Percentiles rank a stretch among this genome's conserved stretches.
Evolutionary conservation across 1,139 yeast genomes (phyloP).

Genomic region (Lodderomyces beijingensis): DNA sequence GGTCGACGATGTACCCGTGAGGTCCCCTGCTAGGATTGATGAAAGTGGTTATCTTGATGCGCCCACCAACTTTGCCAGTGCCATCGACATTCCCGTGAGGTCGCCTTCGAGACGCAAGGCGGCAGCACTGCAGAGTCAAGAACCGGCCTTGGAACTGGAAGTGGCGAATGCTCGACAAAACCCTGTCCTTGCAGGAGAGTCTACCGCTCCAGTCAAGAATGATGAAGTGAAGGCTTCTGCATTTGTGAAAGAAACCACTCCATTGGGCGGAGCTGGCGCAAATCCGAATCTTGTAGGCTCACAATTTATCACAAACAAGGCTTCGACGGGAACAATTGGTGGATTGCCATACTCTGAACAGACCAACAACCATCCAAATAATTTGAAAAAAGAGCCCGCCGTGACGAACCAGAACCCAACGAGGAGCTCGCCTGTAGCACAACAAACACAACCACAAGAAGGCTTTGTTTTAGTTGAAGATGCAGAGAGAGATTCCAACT

Average conservation of each 20-base stretch:
- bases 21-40: no score
- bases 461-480: neutral
- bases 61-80: no score
- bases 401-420: neutral
- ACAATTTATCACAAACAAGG: conserved; percentile 3
- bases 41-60: conserved; percentile 4
- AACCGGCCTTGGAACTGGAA: no score
- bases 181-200: no score
- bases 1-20: no score
- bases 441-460: conserved; percentile 3
- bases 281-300: conserved; percentile 4
- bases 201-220: no score
- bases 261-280: conserved; percentile 1
- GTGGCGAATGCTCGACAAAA: no score
- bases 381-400: conserved; percentile 1
- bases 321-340: neutral
- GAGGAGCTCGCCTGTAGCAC: neutral
- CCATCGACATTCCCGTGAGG: no score
- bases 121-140: no score
- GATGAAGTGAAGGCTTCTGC: conserved; percentile 7
- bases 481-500: neutral
- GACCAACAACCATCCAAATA: no score
- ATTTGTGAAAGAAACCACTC: conserved; percentile 5
- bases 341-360: neutral
- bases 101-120: no score